Evolutionary conservation across 768 basidiomycete genomes (phyloP), one percentile per base, ranked within the genome.

Genomic region (Auriscalpium vulgare): DNA sequence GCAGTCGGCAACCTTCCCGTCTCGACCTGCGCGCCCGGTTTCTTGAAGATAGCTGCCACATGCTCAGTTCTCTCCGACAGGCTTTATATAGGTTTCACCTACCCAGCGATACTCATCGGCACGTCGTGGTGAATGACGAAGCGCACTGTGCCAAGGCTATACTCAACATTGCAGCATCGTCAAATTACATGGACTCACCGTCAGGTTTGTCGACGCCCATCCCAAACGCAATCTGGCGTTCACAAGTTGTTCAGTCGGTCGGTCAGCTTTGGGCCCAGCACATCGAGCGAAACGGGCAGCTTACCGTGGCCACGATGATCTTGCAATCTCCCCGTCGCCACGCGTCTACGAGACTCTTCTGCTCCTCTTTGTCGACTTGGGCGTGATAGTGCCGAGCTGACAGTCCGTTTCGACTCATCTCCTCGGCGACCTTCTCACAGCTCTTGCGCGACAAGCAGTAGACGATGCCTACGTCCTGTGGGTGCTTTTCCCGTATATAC

Each of bases 121-220:
- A 97, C 66, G 53, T 83, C 81, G 57, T 87, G 78, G 65, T 98
- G 95, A 52, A 98, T 89, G 37, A 99, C 95, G 64, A 85, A 95
- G 59, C 93, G 88, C 8, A 95, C 93, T 92, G 53, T 43, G 46
- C 34, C 47, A 59, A 10, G 34, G 49, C 29, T 29, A 57, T 9
- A 11, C 51, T 21, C 51, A 48, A 37, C 17, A 29, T 4, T 29
- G 19, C 7, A 19, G 44, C 48, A 38, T 55, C 9, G 13, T 3
- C 14, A 34, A 35, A 49, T 13, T 40, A 37, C 13, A 10, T 13
- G 3, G 13, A 51, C 73, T 59, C 67, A 87, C 87, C 88, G 63
- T 90, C 80, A 6, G 83, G 69, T 68, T 95, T 94, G 69, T 95
- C 91, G 50, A 95, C 91, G 1, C 95, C 95, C 94, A 98, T 98